Percentiles rank a stretch among this genome's conserved stretches.
These are phyloP conservation scores for Gracilaria domingensis DNA, from an alignment of 23 red algal species.

Conservation along the genomic window DNA sequence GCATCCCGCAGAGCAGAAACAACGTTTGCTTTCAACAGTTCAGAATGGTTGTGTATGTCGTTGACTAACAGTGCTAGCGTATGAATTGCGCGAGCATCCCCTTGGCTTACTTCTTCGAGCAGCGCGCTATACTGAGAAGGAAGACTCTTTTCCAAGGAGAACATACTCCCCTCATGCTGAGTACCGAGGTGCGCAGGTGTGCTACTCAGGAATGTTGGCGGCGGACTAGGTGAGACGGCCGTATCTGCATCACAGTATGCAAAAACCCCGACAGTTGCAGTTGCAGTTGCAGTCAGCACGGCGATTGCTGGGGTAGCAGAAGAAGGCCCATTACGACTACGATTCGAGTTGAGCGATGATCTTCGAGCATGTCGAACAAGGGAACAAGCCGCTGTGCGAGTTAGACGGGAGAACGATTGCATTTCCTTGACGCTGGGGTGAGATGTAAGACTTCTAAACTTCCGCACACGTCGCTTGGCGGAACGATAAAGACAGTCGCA, in stretches of 20 bases:
- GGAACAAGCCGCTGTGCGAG: slow-evolving; percentile 21
- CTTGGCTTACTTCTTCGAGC: slow-evolving; percentile 29
- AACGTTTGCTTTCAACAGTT: slow-evolving; percentile 40
- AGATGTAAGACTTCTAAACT: neutral
- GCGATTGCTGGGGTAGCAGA: neutral
- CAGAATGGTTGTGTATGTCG: slow-evolving; percentile 56
- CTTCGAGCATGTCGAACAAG: slow-evolving; percentile 17
- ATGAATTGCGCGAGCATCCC: slow-evolving; percentile 46
- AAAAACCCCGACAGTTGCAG: neutral
- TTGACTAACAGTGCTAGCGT: slow-evolving; percentile 47
- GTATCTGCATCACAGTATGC: slow-evolving; percentile 38
- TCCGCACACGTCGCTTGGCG: slow-evolving; percentile 13
- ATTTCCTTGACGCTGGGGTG: neutral
- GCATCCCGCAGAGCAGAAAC: slow-evolving; percentile 51
- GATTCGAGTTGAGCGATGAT: slow-evolving; percentile 34
- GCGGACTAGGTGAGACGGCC: neutral
- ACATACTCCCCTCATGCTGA: neutral
- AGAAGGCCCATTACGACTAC: neutral
- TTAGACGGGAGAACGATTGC: slow-evolving; percentile 18
- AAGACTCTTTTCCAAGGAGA: neutral
- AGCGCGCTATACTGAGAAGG: slow-evolving; percentile 6
- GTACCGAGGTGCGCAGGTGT: neutral
- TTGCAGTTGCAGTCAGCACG: neutral
- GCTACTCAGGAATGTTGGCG: neutral
- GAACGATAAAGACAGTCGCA: neutral